Evolutionary conservation across 805 yeast species (phyloP).

Genomic region (Yarrowia sp.): DNA sequence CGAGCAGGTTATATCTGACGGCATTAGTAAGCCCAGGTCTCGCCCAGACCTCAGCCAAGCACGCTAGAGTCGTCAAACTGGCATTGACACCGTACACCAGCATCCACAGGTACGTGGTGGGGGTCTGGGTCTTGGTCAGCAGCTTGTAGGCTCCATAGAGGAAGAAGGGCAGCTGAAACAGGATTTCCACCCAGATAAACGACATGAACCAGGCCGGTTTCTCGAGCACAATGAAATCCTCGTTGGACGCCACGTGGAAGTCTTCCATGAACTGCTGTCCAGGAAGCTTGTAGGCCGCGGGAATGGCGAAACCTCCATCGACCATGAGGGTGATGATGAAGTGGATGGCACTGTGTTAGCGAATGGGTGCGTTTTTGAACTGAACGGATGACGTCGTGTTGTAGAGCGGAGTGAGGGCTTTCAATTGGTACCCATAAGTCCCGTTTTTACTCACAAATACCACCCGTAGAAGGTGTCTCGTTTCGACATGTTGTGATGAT

Average conservation of each 20-base stretch:
- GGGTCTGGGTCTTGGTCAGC: constrained; percentile 30
- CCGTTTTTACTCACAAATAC: constrained; percentile 28
- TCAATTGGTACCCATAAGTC: no score
- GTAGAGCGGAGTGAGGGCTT: no score
- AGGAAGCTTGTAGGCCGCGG: constrained; percentile 55
- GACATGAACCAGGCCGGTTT: constrained; percentile 75
- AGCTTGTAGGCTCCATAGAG: constrained; percentile 58
- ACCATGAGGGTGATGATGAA: constrained; percentile 76
- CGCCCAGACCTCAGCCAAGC: constrained; percentile 54
- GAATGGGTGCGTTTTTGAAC: neutral
- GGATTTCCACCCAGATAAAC: constrained; percentile 75
- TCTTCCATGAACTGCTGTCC: constrained; percentile 60
- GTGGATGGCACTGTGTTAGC: constrained; percentile 58
- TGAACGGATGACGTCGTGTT: no score
- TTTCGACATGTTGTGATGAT: constrained; percentile 8
- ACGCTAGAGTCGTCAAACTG: constrained; percentile 74
- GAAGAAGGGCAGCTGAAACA: constrained; percentile 84
- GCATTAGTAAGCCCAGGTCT: constrained; percentile 51
- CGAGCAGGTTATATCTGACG: constrained; percentile 53
- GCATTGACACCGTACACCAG: constrained; percentile 84
- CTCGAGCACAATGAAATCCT: constrained; percentile 69
- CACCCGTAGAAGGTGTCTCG: constrained; percentile 33
- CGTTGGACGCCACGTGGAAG: constrained; percentile 68
- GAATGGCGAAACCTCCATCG: constrained; percentile 76
- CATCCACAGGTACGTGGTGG: constrained; percentile 53